Evolutionary conservation across 768 basidiomycete species (phyloP).

Genomic region (Hygrophorus russula): DNA sequence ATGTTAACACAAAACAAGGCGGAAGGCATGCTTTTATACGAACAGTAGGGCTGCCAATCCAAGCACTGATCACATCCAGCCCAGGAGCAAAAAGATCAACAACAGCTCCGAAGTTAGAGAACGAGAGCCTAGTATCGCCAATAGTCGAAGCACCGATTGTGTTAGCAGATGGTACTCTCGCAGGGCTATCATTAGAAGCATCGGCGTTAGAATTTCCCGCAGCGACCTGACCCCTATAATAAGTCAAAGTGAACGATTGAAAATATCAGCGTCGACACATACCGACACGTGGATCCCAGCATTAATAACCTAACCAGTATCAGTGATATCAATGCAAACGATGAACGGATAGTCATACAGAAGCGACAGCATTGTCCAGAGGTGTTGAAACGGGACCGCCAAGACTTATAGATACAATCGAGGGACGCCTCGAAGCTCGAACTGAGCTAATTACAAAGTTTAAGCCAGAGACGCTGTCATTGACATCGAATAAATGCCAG

Average conservation of each 20-base stretch:
- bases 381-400: slow-evolving; percentile 18
- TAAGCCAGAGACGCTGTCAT: too few species aligned
- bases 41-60: slow-evolving; percentile 17
- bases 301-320: too few species aligned
- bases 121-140: slow-evolving; percentile 20
- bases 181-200: slow-evolving; percentile 22
- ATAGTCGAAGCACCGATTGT: slow-evolving; percentile 30
- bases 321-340: too few species aligned
- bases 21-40: background rate
- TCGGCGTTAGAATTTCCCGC: slow-evolving; percentile 25
- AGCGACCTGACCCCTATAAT: too few species aligned
- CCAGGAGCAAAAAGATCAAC: slow-evolving; percentile 34
- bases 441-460: too few species aligned
- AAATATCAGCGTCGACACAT: too few species aligned
- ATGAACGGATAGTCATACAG: too few species aligned
- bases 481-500: background rate
- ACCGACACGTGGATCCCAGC: too few species aligned
- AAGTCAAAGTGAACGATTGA: too few species aligned
- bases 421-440: slow-evolving; percentile 15
- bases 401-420: slow-evolving; percentile 25
- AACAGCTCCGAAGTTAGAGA: slow-evolving; percentile 31
- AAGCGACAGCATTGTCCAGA: too few species aligned
- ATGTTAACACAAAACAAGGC: too few species aligned
- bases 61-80: slow-evolving; percentile 18
- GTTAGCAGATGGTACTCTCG: slow-evolving; percentile 21